Base-by-base conservation (phyloP, 306 rosid species). In the Ammopiptanthus mongolicus region DNA sequence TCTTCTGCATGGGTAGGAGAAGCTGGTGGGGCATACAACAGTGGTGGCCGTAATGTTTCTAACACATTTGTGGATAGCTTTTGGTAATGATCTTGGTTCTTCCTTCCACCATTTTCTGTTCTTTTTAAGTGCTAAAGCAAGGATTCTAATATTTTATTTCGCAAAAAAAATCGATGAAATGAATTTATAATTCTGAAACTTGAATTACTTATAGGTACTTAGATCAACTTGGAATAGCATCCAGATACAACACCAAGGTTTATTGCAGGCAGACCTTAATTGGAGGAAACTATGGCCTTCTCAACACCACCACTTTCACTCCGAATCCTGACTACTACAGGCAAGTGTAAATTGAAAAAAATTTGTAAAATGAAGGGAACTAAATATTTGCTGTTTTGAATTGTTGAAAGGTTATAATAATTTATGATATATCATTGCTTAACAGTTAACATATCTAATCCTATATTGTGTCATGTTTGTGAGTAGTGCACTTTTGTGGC, bases 311-410 rank as follows among this genome's bases (percentile, higher is more conserved):
- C 63, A 89, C 92, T 64, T 88, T 88, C 78, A 81, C 84, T 73
- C 99, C 99, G 39, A 95, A 92, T 72, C 99, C 99, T 50, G 99
- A 95, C 82, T 95, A 83, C 86, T 95, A 85, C 85, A 90, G 98
- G 99, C 84, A 86, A 80, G 82, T 64, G 67, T 48, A 42, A 59
- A 52, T 57, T 29, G 21, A 61, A 51, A 71, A 62, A 23, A 39
- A 39, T 1, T 1, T 33, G 52, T 34, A 6, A 41, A 60, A 52
- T 15, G 57, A 46, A 68, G 37, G 9, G 29, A 51, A 10, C 19
- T 1, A n/a, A 9, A 48, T 44, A 8, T 14, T 14, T 41, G 12
- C 17, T 77, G 34, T 13, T 25, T 44, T 21, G 33, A 39, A 71
- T 71, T 37, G 6, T 76, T 71, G 13, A 6, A 13, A 60, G 25